Evolutionary conservation across 2,329 filamentous ascomycete genomes (phyloP).

Genomic region (Arthroderma sp.): DNA sequence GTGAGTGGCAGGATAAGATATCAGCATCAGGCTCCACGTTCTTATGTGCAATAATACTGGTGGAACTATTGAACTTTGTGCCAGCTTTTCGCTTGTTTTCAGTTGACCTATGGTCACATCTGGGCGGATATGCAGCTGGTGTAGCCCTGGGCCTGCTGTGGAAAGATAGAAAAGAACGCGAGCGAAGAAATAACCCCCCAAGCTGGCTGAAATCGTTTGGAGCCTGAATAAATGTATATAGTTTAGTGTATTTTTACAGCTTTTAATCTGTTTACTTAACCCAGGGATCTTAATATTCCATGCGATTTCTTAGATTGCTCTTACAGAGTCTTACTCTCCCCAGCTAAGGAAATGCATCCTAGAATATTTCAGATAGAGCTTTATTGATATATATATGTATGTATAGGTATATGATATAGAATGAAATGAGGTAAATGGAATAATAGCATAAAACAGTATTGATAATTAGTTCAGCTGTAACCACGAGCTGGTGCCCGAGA

Average conservation of each 20-base stretch:
- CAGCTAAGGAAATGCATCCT: too few relatives aligned
- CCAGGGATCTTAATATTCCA: too few relatives aligned
- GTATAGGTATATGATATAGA: not conserved
- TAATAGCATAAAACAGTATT: not conserved
- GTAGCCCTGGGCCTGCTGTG: conserved; percentile 18
- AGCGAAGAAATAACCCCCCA: conserved; percentile 12
- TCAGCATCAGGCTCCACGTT: conserved; percentile 32
- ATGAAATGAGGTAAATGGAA: not conserved
- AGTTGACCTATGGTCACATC: conserved; percentile 33
- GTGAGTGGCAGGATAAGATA: conserved; percentile 29
- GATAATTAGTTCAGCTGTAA: not conserved
- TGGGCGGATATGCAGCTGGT: conserved; percentile 32
- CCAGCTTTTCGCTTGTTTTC: conserved; percentile 22
- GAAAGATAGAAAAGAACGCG: conserved; percentile 16
- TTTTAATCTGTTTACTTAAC: not conserved
- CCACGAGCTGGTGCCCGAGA: not conserved
- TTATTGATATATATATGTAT: not conserved
- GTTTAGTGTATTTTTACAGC: not conserved
- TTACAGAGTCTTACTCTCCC: too few relatives aligned
- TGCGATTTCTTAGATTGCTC: too few relatives aligned
- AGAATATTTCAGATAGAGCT: not conserved
- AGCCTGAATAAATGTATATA: not conserved
- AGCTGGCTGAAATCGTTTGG: not conserved
- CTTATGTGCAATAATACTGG: conserved; percentile 25
- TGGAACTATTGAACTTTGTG: conserved; percentile 27